A percentile compares a stretch with the other conserved stretches of the same genome.
Conservation (phyloP, 2,329 filamentous ascomycete genomes). For the Furcasterigmium sp. region DNA sequence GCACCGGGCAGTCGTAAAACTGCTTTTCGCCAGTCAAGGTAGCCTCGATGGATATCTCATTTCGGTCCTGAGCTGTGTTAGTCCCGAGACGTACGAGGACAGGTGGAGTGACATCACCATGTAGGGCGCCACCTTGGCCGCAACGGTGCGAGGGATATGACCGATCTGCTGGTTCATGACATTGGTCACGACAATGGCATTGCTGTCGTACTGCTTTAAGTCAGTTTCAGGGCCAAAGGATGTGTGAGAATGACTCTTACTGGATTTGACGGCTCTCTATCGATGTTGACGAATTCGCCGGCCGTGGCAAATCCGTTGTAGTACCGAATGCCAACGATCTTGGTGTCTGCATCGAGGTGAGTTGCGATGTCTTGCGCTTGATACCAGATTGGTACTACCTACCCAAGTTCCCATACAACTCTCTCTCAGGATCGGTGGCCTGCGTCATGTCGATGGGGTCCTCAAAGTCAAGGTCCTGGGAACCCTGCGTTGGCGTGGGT, state of each 20-base stretch:
- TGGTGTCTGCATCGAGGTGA: slow-evolving; percentile 26
- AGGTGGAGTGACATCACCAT: slow-evolving; percentile 44
- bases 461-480: slow-evolving; percentile 9
- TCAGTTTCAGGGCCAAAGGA: not conserved
- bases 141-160: slow-evolving; percentile 64
- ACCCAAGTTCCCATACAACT: slow-evolving; percentile 44
- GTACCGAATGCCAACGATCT: slow-evolving; percentile 50
- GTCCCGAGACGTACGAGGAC: not conserved
- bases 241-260: slow-evolving; percentile 19
- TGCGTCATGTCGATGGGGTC: slow-evolving; percentile 39
- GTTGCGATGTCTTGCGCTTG: not conserved
- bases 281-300: slow-evolving; percentile 58
- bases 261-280: slow-evolving; percentile 61
- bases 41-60: slow-evolving; percentile 62
- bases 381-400: slow-evolving; percentile 11
- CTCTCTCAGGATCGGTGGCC: slow-evolving; percentile 28
- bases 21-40: slow-evolving; percentile 62
- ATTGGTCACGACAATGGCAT: slow-evolving; percentile 76
- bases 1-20: slow-evolving; percentile 66
- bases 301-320: slow-evolving; percentile 58
- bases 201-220: slow-evolving; percentile 52
- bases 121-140: slow-evolving; percentile 67
- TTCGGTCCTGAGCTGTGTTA: slow-evolving; percentile 39
- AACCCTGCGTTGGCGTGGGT: not conserved
- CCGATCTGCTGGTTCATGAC: slow-evolving; percentile 72